phyloP scores from a whole-genome alignment of 495 filamentous ascomycete species.

The Aspergillus cavernicola region DNA sequence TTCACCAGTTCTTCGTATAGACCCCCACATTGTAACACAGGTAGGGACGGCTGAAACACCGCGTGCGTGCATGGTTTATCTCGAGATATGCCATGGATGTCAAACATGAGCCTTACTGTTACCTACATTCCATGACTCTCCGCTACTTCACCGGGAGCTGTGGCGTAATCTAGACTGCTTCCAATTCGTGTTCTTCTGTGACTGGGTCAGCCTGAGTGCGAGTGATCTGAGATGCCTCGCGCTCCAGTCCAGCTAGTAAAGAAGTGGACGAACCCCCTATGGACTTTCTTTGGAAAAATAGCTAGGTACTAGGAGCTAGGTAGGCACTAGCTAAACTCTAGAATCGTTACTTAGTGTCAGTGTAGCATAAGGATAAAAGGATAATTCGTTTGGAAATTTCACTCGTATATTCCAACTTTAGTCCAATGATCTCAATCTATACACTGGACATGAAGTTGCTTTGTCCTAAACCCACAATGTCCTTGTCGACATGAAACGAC shows the following conservation, averaged over 20 bases:
- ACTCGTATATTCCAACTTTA: not conserved
- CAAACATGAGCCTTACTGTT: not conserved
- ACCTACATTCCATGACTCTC: not conserved
- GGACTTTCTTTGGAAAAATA: not conserved
- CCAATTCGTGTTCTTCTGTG: slow-evolving; percentile 5
- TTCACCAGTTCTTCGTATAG: not conserved
- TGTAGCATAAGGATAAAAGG: too few species aligned
- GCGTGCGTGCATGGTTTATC: not conserved
- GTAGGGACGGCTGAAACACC: not conserved
- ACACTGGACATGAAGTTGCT: too few species aligned
- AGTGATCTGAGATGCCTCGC: not conserved
- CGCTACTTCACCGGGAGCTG: not conserved
- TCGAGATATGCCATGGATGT: not conserved
- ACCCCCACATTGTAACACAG: not conserved
- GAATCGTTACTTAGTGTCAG: not conserved
- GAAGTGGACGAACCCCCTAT: not conserved
- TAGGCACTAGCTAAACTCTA: not conserved
- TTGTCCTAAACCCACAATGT: not conserved
- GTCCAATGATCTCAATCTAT: too few species aligned
- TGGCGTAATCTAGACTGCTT: slow-evolving; percentile 4
- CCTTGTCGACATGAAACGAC: not conserved
- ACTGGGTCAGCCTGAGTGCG: slow-evolving; percentile 1
- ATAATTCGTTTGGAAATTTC: not conserved
- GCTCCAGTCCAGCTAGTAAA: too few species aligned
- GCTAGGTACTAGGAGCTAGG: not conserved